A percentile compares a stretch with the other conserved stretches of the same genome.
Evolutionary conservation across 2,329 filamentous ascomycete genomes (phyloP).

Genomic region (Torrubiellomyces zombiae): DNA sequence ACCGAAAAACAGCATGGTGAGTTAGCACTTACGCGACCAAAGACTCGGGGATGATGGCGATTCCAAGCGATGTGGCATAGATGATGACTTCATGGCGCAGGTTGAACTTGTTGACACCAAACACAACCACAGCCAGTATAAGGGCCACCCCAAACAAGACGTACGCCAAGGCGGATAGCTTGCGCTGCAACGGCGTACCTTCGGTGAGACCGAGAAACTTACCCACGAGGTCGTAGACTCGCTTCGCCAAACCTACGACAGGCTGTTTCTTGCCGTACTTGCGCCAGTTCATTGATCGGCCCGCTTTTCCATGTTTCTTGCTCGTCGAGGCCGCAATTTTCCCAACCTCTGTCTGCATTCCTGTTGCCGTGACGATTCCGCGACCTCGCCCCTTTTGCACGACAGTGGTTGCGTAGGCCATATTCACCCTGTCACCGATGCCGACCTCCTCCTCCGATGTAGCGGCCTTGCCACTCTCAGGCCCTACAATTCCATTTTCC

Average conservation of each 20-base stretch:
- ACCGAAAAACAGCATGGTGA: not conserved
- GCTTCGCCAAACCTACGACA: slow-evolving; percentile 27
- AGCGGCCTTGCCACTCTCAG: slow-evolving; percentile 28
- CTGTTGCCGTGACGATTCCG: slow-evolving; percentile 56
- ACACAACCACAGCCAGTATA: slow-evolving; percentile 38
- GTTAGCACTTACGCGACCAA: slow-evolving; percentile 37
- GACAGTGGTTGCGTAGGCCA: slow-evolving; percentile 58
- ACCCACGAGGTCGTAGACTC: slow-evolving; percentile 30
- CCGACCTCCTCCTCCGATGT: slow-evolving; percentile 34
- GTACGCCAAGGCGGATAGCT: slow-evolving; percentile 62
- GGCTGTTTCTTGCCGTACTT: slow-evolving; percentile 36
- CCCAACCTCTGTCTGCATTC: slow-evolving; percentile 55
- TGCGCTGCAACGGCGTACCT: slow-evolving; percentile 65
- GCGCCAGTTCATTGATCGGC: slow-evolving; percentile 33
- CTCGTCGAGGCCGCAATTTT: slow-evolving; percentile 44
- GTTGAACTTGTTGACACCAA: slow-evolving; percentile 37
- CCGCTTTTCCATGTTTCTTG: slow-evolving; percentile 38
- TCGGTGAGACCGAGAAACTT: slow-evolving; percentile 44
- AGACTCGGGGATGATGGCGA: slow-evolving; percentile 47
- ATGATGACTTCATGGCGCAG: slow-evolving; percentile 36
- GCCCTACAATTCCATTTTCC: slow-evolving; percentile 27
- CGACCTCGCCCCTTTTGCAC: slow-evolving; percentile 58
- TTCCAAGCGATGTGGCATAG: slow-evolving; percentile 40
- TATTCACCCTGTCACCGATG: slow-evolving; percentile 57
- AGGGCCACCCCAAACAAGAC: slow-evolving; percentile 57